Percentiles rank a stretch among this genome's conserved stretches.
These are phyloP conservation scores for Erodium trifolium DNA, from an alignment of 441 rosid genomes.

Conservation along the genomic window DNA sequence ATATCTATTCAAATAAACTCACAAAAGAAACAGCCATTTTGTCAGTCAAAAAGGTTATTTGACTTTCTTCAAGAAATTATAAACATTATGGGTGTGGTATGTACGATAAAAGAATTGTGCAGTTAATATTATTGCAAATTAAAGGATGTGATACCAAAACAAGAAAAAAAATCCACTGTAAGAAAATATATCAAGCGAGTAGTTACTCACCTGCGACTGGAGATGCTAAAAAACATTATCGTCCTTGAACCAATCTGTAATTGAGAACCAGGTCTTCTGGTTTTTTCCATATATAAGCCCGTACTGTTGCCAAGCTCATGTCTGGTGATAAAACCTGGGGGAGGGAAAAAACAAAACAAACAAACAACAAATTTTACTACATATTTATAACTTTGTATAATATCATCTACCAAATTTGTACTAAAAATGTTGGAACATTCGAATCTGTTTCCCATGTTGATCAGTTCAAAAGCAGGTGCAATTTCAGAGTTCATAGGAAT, in stretches of 20 bases:
- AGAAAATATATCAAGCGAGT: background rate
- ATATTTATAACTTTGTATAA: background rate
- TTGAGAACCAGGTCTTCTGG: constrained; percentile 90
- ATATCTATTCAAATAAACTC: background rate
- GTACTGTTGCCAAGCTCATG: constrained; percentile 98
- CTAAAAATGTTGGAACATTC: background rate
- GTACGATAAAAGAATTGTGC: background rate
- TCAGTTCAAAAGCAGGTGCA: no score
- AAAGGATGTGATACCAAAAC: background rate
- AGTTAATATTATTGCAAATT: background rate
- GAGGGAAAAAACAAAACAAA: constrained; percentile 6
- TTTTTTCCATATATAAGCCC: constrained; percentile 95
- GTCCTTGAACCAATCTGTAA: constrained; percentile 68
- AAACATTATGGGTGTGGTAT: no score
- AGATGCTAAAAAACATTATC: constrained; percentile 38
- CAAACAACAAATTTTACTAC: background rate
- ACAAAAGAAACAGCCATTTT: background rate
- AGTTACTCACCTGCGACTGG: constrained; percentile 28
- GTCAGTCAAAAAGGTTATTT: background rate
- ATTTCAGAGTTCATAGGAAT: no score
- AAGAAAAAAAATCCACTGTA: background rate
- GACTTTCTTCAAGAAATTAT: background rate
- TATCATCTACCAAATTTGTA: background rate
- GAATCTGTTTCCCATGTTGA: background rate
- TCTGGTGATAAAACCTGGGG: constrained; percentile 83